A percentile compares a stretch with the other conserved stretches of the same genome.
Evolutionary conservation across 805 yeast species (phyloP).

Genomic region (Wickerhamiella siamensis): DNA sequence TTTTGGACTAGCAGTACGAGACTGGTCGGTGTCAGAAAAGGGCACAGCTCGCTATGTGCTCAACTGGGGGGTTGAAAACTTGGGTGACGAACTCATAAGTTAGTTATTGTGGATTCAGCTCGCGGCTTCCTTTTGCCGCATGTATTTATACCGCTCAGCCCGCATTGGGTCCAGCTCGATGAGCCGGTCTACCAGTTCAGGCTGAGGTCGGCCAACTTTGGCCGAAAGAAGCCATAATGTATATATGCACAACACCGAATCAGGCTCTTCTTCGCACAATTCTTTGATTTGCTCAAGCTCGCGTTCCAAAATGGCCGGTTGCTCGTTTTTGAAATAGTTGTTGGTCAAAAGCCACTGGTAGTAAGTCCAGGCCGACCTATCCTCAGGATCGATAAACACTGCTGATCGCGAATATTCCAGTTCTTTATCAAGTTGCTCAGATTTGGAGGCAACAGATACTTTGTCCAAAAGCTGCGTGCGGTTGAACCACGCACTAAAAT

Average conservation of each 20-base stretch:
- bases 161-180: slow-evolving; percentile 20
- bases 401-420: slow-evolving; percentile 63
- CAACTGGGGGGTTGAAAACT: slow-evolving; percentile 19
- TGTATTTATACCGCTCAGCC: slow-evolving; percentile 15
- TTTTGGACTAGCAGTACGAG: slow-evolving; percentile 10
- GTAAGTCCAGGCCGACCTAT: slow-evolving; percentile 86
- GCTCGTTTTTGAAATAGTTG: slow-evolving; percentile 26
- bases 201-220: slow-evolving; percentile 1
- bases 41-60: slow-evolving; percentile 23
- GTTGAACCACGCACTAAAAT: slow-evolving; percentile 94
- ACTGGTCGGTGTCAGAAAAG: slow-evolving; percentile 23
- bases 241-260: slow-evolving; percentile 64
- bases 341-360: slow-evolving; percentile 56
- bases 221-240: slow-evolving; percentile 18
- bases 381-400: slow-evolving; percentile 83
- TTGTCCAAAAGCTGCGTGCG: slow-evolving; percentile 54
- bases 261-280: slow-evolving; percentile 58
- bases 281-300: slow-evolving; percentile 41
- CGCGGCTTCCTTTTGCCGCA: not conserved
- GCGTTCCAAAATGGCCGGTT: slow-evolving; percentile 28
- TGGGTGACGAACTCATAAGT: slow-evolving; percentile 3
- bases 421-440: slow-evolving; percentile 35
- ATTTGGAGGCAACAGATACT: slow-evolving; percentile 26
- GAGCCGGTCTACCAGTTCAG: slow-evolving; percentile 21
- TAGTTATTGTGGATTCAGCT: not conserved